Evolutionary conservation across 257 asterid species (phyloP).

Genomic region (Eucommia ulmoides): DNA sequence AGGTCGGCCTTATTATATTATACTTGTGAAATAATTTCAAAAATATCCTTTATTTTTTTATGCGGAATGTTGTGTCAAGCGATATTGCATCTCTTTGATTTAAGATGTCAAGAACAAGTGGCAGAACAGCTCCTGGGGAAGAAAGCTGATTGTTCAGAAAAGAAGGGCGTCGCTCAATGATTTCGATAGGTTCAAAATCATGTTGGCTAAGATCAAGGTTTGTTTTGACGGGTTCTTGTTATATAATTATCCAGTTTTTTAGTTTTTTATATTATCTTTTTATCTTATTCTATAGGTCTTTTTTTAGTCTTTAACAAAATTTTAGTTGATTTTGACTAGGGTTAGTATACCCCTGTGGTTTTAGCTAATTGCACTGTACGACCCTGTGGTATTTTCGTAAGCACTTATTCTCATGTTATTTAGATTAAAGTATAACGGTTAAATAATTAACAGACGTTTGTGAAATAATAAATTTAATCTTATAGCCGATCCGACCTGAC

Average conservation of each 20-base stretch:
- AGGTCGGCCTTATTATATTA: neutral
- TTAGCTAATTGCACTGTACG: neutral
- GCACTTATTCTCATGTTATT: too few relatives aligned
- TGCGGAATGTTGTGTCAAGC: neutral
- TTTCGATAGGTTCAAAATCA: conserved; percentile 2
- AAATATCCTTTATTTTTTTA: too few relatives aligned
- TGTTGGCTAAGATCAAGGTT: conserved; percentile 4
- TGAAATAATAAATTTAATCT: too few relatives aligned
- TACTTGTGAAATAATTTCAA: neutral
- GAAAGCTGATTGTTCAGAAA: conserved; percentile 3
- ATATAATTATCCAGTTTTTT: neutral
- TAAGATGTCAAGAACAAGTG: conserved; percentile 1
- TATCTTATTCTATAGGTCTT: neutral
- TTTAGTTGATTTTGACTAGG: neutral
- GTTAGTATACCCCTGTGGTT: neutral
- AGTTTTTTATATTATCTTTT: neutral
- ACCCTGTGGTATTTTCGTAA: too few relatives aligned
- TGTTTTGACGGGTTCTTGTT: neutral
- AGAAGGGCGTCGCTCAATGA: conserved; percentile 2
- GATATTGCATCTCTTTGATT: neutral
- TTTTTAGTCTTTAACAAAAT: neutral
- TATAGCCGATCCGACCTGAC: too few relatives aligned
- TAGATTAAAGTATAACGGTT: too few relatives aligned
- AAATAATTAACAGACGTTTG: too few relatives aligned
- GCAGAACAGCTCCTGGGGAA: conserved; percentile 1